phyloP scores from a whole-genome alignment of 345 rosid species.

The Corymbia maculata region DNA sequence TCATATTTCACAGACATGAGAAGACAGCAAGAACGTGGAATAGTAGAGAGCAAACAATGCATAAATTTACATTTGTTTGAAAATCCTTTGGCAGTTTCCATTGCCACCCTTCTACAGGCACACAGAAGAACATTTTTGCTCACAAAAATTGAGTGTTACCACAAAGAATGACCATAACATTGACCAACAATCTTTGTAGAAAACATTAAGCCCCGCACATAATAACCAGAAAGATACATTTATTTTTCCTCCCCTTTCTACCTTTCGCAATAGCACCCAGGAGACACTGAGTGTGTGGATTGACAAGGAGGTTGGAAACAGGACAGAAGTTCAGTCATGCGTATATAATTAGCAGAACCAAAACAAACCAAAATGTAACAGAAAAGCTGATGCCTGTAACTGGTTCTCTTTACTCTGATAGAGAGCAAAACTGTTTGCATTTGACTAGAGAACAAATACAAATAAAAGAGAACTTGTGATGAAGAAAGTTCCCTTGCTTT shows the following conservation, averaged over 20 bases:
- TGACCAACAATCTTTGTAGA: not conserved
- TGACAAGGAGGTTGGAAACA: not conserved
- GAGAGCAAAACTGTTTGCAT: not conserved
- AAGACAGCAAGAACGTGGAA: not conserved
- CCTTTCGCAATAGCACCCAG: not conserved
- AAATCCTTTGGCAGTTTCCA: not conserved
- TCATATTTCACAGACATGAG: not conserved
- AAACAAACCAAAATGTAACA: not conserved
- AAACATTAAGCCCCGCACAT: not conserved
- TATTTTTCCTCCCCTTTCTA: not conserved
- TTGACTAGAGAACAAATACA: not conserved
- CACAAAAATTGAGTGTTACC: not conserved
- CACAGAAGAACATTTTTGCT: not conserved
- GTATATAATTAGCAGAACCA: not conserved
- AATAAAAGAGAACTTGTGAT: not conserved
- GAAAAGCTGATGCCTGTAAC: not conserved
- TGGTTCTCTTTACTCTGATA: not conserved
- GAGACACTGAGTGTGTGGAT: not conserved
- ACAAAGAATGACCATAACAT: not conserved
- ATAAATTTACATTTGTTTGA: not conserved
- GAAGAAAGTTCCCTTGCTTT: not conserved
- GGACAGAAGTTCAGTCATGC: not conserved
- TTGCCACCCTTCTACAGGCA: not conserved
- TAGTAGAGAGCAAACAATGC: not conserved
- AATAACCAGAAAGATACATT: not conserved